These are phyloP conservation scores for Hypoxylon lenormandii DNA, from an alignment of 495 filamentous ascomycete species.

Conservation along the genomic window DNA sequence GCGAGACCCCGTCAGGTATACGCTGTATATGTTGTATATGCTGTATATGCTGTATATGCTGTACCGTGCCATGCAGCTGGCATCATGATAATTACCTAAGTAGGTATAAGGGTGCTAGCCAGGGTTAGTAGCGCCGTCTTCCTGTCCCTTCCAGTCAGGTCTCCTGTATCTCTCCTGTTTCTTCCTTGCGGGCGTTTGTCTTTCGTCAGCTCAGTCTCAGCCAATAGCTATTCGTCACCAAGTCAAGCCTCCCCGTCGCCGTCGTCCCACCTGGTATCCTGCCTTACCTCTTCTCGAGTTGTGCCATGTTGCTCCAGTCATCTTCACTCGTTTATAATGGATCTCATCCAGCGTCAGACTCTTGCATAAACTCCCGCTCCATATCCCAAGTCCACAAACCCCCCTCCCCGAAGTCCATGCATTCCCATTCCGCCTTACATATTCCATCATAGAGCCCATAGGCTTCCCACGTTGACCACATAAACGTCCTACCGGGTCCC, in stretches of 20 bases:
- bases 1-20: constrained; percentile 3
- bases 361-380: constrained; percentile 43
- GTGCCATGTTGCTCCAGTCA: constrained; percentile 53
- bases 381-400: constrained; percentile 23
- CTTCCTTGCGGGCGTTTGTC: constrained; percentile 38
- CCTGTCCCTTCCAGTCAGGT: constrained; percentile 4
- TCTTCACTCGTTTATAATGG: constrained; percentile 48
- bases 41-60: background rate
- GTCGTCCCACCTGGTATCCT: constrained; percentile 44
- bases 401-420: constrained; percentile 26
- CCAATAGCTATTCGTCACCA: constrained; percentile 31
- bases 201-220: constrained; percentile 50
- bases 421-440: constrained; percentile 36
- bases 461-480: constrained; percentile 25
- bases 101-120: constrained; percentile 33
- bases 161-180: constrained; percentile 13
- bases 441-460: constrained; percentile 44
- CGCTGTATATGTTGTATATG: background rate
- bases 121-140: constrained; percentile 37
- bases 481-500: constrained; percentile 40
- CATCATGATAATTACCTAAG: constrained; percentile 37
- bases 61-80: constrained; percentile 16
- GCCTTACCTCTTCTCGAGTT: constrained; percentile 47
- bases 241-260: constrained; percentile 33
- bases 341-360: constrained; percentile 41